Conservation (phyloP, 2,329 filamentous ascomycete genomes). For the Onygenales sp. region DNA sequence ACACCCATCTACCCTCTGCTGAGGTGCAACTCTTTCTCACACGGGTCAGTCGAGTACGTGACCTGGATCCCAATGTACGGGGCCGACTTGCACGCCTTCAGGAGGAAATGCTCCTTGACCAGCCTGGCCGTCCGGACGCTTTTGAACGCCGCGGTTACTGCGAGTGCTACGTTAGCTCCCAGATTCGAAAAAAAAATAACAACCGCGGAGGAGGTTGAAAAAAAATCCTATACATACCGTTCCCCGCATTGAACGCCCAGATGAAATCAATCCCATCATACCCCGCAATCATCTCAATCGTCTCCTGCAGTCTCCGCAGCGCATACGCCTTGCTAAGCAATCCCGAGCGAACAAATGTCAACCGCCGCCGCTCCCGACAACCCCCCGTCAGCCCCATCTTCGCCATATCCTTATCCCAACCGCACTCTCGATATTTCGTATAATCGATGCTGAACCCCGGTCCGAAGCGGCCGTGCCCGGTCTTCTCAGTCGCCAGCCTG, state of each 20-base stretch:
- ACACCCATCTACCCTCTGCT: not conserved
- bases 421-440: constrained; percentile 17
- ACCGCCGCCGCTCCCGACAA: constrained; percentile 29
- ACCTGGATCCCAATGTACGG: constrained; percentile 26
- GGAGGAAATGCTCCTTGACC: constrained; percentile 24
- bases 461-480: constrained; percentile 26
- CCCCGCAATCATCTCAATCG: constrained; percentile 23
- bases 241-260: constrained; percentile 34
- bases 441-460: constrained; percentile 5
- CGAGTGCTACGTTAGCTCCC: constrained; percentile 9
- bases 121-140: constrained; percentile 26
- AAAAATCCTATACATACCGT: constrained; percentile 23
- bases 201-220: not conserved
- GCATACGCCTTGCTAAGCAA: constrained; percentile 27
- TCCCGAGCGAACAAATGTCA: constrained; percentile 31
- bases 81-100: constrained; percentile 16
- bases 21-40: constrained; percentile 29
- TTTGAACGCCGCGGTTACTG: constrained; percentile 31
- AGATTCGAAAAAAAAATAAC: not conserved
- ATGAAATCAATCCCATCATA: constrained; percentile 29
- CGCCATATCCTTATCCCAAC: constrained; percentile 24
- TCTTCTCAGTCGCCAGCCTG: constrained; percentile 17
- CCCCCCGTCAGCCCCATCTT: constrained; percentile 23
- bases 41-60: constrained; percentile 31
- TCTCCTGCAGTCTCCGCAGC: constrained; percentile 25